phyloP scores from a whole-genome alignment of 352 stramenopile genomes.

The Pythium folliculosum region DNA sequence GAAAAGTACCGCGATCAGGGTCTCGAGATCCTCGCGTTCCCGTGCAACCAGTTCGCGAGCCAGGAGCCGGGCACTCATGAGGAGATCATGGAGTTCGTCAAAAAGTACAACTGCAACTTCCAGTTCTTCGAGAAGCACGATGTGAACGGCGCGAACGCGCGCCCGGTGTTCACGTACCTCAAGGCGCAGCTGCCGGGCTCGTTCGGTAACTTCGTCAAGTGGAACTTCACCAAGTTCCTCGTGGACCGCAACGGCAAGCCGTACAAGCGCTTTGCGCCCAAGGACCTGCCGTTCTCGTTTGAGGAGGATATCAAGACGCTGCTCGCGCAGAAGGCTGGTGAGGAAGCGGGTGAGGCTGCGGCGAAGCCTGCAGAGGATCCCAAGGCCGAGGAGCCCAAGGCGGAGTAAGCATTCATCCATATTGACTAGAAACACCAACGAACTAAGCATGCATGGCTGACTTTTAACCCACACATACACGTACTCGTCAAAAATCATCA shows the following conservation, averaged over 20 bases:
- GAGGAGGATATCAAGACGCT: slow-evolving; percentile 80
- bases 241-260: slow-evolving; percentile 78
- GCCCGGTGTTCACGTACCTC: slow-evolving; percentile 81
- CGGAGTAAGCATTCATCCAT: slow-evolving; percentile 6
- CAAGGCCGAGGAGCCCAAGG: slow-evolving; percentile 24
- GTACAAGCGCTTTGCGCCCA: slow-evolving; percentile 73
- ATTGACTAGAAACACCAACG: not conserved
- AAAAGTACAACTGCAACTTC: slow-evolving; percentile 53
- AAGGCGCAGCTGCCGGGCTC: slow-evolving; percentile 65
- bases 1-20: slow-evolving; percentile 57
- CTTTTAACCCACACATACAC: slow-evolving; percentile 4
- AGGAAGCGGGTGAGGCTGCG: slow-evolving; percentile 20
- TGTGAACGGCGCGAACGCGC: slow-evolving; percentile 82
- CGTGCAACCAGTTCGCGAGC: slow-evolving; percentile 85
- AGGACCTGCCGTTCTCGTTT: slow-evolving; percentile 72
- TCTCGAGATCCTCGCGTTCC: slow-evolving; percentile 77
- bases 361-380: slow-evolving; percentile 8
- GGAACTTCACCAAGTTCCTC: slow-evolving; percentile 94
- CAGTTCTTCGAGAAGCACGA: slow-evolving; percentile 72
- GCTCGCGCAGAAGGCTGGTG: slow-evolving; percentile 38
- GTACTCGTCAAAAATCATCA: not conserved
- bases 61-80: slow-evolving; percentile 66
- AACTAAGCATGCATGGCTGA: not conserved
- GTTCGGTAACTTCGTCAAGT: slow-evolving; percentile 69
- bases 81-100: slow-evolving; percentile 67